Base-by-base conservation (phyloP, 2,329 filamentous ascomycete species). In the Colletotrichum spinosum region DNA sequence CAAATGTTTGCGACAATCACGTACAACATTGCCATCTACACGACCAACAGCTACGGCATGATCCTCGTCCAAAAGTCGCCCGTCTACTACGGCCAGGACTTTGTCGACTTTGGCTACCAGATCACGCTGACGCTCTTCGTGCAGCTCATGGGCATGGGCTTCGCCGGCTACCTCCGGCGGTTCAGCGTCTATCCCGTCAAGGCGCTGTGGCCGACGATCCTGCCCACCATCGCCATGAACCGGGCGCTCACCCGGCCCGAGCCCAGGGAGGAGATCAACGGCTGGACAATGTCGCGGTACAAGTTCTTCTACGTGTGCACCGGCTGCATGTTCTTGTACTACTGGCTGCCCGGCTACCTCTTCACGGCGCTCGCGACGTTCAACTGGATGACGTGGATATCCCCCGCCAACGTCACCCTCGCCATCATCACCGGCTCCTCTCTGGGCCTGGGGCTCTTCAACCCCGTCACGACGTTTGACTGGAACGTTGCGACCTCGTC, bases 361-460 rank as follows among this genome's bases (percentile, higher is more conserved):
- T 84, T 83, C 69, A 76, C 72, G 0, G 80, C 78, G 1, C 71
- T 84, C 2, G 75, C 75, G 13, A 74, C 77, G 1, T 84, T 84
- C 71, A 80, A 80, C 70, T 84, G 81, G 81, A 83, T 83, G 75
- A 80, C 80, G 0, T 84, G 81, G 82, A 83, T 84, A n/a, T 72
- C 80, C 0, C 82, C 82, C 0, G 68, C 78, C 38, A 83, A 82
- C 55, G 67, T 80, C 48, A 79, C 77, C 7, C 72, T 83, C 1
- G 76, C 81, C 11, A 77, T 79, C 7, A 70, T 84, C 10, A 84
- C 81, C 0, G 80, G 81, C 0, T 78, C 79, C 0, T 72, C 72
- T 1, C 74, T 76, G 0, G 79, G 79, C 0, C 71, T 84, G 41
- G 83, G 77, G 6, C 35, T 67, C 7, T 83, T 83, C 72, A 86